phyloP scores from a whole-genome alignment of 1,284 basidiomycete species.

The Sutorius eximius region DNA sequence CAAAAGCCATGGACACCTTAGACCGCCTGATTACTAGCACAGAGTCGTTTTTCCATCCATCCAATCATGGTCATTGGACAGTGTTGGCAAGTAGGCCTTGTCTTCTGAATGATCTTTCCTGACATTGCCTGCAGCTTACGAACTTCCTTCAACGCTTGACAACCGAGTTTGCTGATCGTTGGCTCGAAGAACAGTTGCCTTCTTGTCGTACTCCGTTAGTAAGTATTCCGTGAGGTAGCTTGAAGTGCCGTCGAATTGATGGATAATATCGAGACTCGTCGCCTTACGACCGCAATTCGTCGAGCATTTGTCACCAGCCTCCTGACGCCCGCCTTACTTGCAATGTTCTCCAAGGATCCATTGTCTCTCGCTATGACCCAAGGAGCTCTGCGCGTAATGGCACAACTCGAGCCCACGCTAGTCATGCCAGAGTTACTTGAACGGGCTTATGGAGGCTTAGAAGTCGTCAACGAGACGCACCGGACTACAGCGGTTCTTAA shows the following conservation, averaged over 20 bases:
- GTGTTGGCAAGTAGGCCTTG: constrained; percentile 46
- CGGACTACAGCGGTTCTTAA: constrained; percentile 89
- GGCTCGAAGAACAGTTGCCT: constrained; percentile 79
- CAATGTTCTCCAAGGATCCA: constrained; percentile 93
- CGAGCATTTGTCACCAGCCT: constrained; percentile 81
- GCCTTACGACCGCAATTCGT: constrained; percentile 83
- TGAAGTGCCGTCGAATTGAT: not conserved
- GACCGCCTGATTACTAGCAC: constrained; percentile 89
- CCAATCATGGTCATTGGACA: constrained; percentile 77
- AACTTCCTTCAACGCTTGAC: constrained; percentile 56
- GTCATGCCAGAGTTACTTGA: constrained; percentile 94
- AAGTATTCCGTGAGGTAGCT: constrained; percentile 23
- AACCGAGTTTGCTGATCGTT: constrained; percentile 79
- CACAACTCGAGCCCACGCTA: constrained; percentile 81
- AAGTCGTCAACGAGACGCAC: constrained; percentile 94
- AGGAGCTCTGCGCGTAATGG: constrained; percentile 69
- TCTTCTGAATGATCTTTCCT: constrained; percentile 5
- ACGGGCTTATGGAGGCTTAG: constrained; percentile 87
- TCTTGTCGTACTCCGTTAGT: constrained; percentile 83
- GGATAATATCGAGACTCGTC: constrained; percentile 50
- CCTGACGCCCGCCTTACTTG: constrained; percentile 85
- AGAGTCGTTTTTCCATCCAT: constrained; percentile 92
- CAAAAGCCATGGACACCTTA: constrained; percentile 86
- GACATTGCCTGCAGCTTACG: constrained; percentile 27
- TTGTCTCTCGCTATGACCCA: constrained; percentile 69